Conservation (phyloP, 2,329 filamentous ascomycete genomes). For the Aureobasidium sp. region DNA sequence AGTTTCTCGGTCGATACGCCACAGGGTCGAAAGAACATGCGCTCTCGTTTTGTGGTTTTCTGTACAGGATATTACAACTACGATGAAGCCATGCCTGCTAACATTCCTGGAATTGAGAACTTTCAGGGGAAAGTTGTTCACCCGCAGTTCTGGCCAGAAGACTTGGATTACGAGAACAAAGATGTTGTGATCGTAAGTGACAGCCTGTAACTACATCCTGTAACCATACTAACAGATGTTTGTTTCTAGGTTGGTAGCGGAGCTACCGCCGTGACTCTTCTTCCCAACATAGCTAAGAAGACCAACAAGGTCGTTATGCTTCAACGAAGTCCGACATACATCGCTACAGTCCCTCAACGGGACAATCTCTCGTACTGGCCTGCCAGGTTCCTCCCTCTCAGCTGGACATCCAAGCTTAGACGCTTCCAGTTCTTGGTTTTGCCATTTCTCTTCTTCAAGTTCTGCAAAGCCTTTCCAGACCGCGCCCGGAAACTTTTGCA, state of each 20-base stretch:
- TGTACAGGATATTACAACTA: conserved; percentile 71
- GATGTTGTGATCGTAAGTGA: conserved; percentile 52
- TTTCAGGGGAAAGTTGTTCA: conserved; percentile 61
- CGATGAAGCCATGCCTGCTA: conserved; percentile 50
- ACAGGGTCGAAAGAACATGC: conserved; percentile 27
- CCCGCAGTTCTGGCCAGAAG: conserved; percentile 70
- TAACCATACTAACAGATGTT: not conserved
- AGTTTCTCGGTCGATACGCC: conserved; percentile 33
- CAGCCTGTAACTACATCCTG: not conserved
- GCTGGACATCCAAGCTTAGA: conserved; percentile 25
- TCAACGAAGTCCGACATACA: conserved; percentile 69
- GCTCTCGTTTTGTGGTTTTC: conserved; percentile 45
- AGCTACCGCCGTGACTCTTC: conserved; percentile 70
- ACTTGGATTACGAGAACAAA: conserved; percentile 59
- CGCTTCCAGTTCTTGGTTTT: conserved; percentile 31
- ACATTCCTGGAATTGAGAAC: conserved; percentile 59
- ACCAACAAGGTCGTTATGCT: conserved; percentile 68
- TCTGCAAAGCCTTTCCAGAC: conserved; percentile 29
- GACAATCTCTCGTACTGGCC: conserved; percentile 30
- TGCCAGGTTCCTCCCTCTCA: conserved; percentile 31
- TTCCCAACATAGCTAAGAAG: conserved; percentile 58
- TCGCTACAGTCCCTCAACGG: conserved; percentile 48
- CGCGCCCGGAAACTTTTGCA: conserved; percentile 31
- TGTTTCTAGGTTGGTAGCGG: conserved; percentile 55
- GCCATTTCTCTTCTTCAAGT: conserved; percentile 29